These are phyloP conservation scores for Rhinocladiella mackenziei DNA, from an alignment of 2,329 filamentous ascomycete species.

Conservation along the genomic window DNA sequence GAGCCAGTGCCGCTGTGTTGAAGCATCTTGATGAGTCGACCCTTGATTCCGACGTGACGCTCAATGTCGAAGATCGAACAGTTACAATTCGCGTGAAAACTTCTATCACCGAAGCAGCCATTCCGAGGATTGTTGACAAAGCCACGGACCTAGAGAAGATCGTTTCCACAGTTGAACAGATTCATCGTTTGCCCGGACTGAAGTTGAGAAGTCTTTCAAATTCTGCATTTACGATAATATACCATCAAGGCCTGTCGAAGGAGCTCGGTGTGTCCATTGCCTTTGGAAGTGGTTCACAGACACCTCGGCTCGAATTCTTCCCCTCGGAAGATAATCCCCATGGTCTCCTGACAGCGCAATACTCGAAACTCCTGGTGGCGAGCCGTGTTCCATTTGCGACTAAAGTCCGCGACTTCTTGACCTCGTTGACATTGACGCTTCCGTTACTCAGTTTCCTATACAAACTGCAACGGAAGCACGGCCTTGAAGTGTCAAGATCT, in stretches of 20 bases:
- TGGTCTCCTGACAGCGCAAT: constrained; percentile 13
- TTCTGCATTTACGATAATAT: constrained; percentile 20
- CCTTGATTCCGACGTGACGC: constrained; percentile 17
- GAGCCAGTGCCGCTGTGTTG: constrained; percentile 18
- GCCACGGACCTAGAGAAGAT: constrained; percentile 24
- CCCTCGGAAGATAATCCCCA: constrained; percentile 24
- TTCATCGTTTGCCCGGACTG: constrained; percentile 19
- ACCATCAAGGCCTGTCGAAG: constrained; percentile 13
- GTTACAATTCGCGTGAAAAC: constrained; percentile 20
- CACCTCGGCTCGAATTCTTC: constrained; percentile 21
- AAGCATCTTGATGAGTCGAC: constrained; percentile 16
- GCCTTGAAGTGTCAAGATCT: constrained; percentile 1
- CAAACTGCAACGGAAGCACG: constrained; percentile 20
- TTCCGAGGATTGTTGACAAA: constrained; percentile 19
- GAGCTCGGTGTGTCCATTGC: constrained; percentile 14
- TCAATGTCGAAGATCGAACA: constrained; percentile 15
- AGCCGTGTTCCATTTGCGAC: constrained; percentile 14
- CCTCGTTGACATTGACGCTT: constrained; percentile 39
- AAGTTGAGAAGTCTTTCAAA: constrained; percentile 21
- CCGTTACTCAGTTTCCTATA: constrained; percentile 42
- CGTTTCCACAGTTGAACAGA: constrained; percentile 22
- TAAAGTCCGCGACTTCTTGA: constrained; percentile 21
- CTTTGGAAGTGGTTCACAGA: constrained; percentile 7
- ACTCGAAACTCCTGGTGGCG: constrained; percentile 14
- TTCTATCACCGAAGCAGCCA: constrained; percentile 14